Evolutionary conservation across 2,329 filamentous ascomycete species (phyloP).

Genomic region (Decorospora gaudefroyi): DNA sequence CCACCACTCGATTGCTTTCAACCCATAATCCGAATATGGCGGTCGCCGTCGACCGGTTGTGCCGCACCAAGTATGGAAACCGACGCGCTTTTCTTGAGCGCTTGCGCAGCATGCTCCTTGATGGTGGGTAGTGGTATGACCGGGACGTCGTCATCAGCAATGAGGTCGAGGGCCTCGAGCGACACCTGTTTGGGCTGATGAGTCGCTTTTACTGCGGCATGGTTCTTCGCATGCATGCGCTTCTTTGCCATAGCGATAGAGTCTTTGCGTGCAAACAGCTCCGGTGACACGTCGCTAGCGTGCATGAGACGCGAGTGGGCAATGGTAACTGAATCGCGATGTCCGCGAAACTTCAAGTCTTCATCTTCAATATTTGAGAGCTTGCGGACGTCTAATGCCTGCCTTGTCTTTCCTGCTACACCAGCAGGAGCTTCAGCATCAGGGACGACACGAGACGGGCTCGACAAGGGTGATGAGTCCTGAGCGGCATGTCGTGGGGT

Average conservation of each 20-base stretch:
- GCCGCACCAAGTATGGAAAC: slow-evolving; percentile 12
- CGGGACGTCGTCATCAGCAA: slow-evolving; percentile 3
- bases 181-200: slow-evolving; percentile 1
- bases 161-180: not conserved
- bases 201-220: slow-evolving; percentile 9
- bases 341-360: slow-evolving; percentile 35
- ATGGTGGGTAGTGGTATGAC: slow-evolving; percentile 3
- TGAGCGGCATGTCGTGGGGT: not conserved
- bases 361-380: slow-evolving; percentile 39
- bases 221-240: slow-evolving; percentile 32
- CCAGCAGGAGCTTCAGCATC: slow-evolving; percentile 10
- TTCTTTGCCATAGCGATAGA: slow-evolving; percentile 34
- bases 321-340: slow-evolving; percentile 42
- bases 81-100: slow-evolving; percentile 13
- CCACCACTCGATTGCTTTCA: too few relatives aligned
- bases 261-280: slow-evolving; percentile 30
- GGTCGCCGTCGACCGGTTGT: not conserved
- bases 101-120: slow-evolving; percentile 18
- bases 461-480: not conserved
- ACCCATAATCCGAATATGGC: slow-evolving; percentile 27
- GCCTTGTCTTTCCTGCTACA: slow-evolving; percentile 5
- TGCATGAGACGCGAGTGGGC: slow-evolving; percentile 34
- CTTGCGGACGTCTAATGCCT: slow-evolving; percentile 13
- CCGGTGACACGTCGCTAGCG: slow-evolving; percentile 21
- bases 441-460: slow-evolving; percentile 13